phyloP scores from a whole-genome alignment of 2,329 filamentous ascomycete species.

The Fusarium phyllophilum region DNA sequence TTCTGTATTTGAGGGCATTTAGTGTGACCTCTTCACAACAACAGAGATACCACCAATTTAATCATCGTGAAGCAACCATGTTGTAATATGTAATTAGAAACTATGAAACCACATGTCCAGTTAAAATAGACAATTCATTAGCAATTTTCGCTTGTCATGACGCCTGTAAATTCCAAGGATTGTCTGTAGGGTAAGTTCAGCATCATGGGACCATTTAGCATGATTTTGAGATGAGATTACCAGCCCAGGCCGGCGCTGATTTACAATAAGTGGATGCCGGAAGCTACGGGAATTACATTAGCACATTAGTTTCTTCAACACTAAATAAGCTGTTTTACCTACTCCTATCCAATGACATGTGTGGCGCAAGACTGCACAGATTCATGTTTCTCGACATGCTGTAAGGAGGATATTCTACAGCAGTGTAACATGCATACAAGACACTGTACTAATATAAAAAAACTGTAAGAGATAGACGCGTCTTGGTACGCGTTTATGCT shows the following conservation, averaged over 20 bases:
- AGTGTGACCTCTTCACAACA: no score
- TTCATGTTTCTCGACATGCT: background rate
- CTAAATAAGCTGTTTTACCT: background rate
- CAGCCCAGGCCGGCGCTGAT: constrained; percentile 19
- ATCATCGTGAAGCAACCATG: no score
- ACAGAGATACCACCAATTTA: no score
- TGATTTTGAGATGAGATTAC: constrained; percentile 24
- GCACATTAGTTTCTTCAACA: background rate
- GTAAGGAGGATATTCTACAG: background rate
- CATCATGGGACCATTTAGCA: constrained; percentile 12
- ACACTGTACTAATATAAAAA: background rate
- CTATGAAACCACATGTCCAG: fast-evolving
- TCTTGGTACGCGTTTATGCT: constrained; percentile 29
- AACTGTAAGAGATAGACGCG: constrained; percentile 12
- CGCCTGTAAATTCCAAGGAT: background rate
- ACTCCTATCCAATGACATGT: background rate
- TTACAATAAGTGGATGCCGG: constrained; percentile 32
- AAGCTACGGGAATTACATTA: constrained; percentile 25
- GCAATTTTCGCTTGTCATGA: background rate
- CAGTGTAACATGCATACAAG: background rate
- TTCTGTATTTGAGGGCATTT: background rate
- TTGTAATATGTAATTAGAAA: no score
- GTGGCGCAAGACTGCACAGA: constrained; percentile 1
- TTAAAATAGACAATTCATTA: background rate
- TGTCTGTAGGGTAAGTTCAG: constrained; percentile 24